Evolutionary conservation across 257 asterid genomes (phyloP).

Genomic region (Ilex aquifolium): DNA sequence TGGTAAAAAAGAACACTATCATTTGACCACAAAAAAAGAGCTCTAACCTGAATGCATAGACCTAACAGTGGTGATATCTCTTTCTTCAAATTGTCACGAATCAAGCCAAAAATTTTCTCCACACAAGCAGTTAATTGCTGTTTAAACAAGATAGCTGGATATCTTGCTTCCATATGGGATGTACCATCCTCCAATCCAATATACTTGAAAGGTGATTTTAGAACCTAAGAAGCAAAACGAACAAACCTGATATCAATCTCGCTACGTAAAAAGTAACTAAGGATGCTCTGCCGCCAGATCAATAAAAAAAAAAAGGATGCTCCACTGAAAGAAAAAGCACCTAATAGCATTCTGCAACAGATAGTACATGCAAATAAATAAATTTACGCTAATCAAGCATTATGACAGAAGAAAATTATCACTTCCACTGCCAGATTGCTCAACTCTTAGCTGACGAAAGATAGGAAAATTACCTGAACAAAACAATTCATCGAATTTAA

Average conservation of each 20-base stretch:
- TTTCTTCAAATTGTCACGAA: constrained; percentile 96
- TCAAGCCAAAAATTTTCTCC: constrained; percentile 92
- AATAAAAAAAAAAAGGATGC: background rate
- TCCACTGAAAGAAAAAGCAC: background rate
- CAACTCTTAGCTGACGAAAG: too few species aligned
- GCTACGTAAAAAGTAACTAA: constrained; percentile 9
- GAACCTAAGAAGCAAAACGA: constrained; percentile 41
- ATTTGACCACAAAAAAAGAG: constrained; percentile 4
- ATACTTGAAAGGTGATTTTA: constrained; percentile 61
- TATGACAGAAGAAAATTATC: too few species aligned
- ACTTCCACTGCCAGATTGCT: too few species aligned
- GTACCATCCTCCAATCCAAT: constrained; percentile 69
- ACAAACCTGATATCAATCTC: background rate
- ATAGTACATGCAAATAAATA: too few species aligned
- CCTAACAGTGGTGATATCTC: constrained; percentile 86
- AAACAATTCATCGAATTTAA: too few species aligned
- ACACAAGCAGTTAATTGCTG: constrained; percentile 95
- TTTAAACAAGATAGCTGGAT: constrained; percentile 82
- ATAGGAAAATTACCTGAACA: too few species aligned
- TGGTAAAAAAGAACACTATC: constrained; percentile 8
- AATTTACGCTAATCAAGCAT: too few species aligned
- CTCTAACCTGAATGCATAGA: constrained; percentile 88
- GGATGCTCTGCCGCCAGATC: background rate
- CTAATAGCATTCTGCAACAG: too few species aligned
- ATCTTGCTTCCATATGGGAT: constrained; percentile 90